phyloP scores from a whole-genome alignment of 23 red algal genomes.

The Gracilaria domingensis region DNA sequence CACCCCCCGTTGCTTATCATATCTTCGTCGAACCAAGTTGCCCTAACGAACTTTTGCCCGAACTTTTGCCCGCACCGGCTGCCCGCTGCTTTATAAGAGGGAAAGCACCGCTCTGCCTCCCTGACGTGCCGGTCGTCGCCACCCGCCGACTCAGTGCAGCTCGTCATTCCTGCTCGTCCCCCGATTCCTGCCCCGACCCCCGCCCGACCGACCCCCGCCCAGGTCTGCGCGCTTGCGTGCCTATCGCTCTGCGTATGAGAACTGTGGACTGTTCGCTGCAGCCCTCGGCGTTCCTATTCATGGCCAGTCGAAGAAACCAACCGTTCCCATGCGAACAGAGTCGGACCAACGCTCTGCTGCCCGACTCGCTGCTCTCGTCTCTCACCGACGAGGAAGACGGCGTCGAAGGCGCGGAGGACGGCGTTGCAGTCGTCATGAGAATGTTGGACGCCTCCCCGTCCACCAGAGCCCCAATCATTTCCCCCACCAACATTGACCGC shows the following conservation, averaged over 20 bases:
- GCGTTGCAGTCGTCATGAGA: constrained; percentile 35
- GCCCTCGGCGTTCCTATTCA: not conserved
- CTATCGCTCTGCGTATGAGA: not conserved
- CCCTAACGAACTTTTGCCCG: too few species aligned
- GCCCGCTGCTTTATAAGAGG: too few species aligned
- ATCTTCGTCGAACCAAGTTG: too few species aligned
- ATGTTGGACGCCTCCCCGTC: constrained; percentile 31
- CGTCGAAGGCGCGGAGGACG: not conserved
- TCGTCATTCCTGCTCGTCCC: too few species aligned
- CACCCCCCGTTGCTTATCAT: too few species aligned
- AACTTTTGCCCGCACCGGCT: too few species aligned
- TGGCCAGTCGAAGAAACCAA: not conserved
- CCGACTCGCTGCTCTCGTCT: not conserved
- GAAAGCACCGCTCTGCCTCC: too few species aligned
- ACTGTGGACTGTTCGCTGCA: not conserved
- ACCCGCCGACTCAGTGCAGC: too few species aligned
- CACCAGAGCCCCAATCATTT: not conserved
- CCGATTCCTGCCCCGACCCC: too few species aligned
- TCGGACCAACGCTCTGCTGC: not conserved
- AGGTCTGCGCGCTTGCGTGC: not conserved
- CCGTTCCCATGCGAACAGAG: not conserved
- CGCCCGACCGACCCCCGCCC: too few species aligned
- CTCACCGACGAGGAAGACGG: constrained; percentile 23
- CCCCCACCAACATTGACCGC: not conserved
- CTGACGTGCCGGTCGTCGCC: too few species aligned